A percentile compares a stretch with the other conserved stretches of the same genome.
Evolutionary conservation across 176 grass and related monocot species (phyloP).

Genomic region (barley (Hordeum vulgare)): DNA sequence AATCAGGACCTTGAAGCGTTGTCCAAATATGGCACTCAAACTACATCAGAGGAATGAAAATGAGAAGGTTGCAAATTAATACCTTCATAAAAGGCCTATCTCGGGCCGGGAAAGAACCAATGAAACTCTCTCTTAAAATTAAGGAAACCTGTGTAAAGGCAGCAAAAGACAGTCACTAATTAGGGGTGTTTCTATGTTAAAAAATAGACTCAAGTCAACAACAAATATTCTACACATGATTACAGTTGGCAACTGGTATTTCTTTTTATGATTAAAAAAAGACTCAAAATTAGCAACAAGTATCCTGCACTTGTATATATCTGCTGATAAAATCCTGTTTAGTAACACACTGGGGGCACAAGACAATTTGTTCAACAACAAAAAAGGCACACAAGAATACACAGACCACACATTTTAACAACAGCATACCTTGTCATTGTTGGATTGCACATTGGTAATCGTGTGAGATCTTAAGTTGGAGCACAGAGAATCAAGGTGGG

Average conservation of each 20-base stretch:
- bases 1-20: not conserved
- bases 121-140: slow-evolving; percentile 90
- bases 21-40: slow-evolving; percentile 4
- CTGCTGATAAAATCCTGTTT: not conserved
- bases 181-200: not conserved
- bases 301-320: not conserved
- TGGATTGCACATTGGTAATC: slow-evolving; percentile 98
- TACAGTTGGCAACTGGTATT: not conserved
- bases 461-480: slow-evolving; percentile 94
- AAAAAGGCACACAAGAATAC: not conserved
- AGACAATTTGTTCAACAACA: not conserved
- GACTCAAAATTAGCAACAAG: not conserved
- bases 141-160: slow-evolving; percentile 75
- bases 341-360: not conserved
- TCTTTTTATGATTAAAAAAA: not conserved
- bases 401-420: not conserved
- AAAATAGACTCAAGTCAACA: not conserved
- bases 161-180: slow-evolving; percentile 14
- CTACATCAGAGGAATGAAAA: not conserved
- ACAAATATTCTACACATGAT: not conserved
- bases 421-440: slow-evolving; percentile 88
- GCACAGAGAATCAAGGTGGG: slow-evolving; percentile 91
- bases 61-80: not conserved
- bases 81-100: slow-evolving; percentile 98
- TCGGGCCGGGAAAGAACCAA: slow-evolving; percentile 70